Evolutionary conservation across 2,329 filamentous ascomycete genomes (phyloP).

Genomic region (Ophiostoma perfectum): DNA sequence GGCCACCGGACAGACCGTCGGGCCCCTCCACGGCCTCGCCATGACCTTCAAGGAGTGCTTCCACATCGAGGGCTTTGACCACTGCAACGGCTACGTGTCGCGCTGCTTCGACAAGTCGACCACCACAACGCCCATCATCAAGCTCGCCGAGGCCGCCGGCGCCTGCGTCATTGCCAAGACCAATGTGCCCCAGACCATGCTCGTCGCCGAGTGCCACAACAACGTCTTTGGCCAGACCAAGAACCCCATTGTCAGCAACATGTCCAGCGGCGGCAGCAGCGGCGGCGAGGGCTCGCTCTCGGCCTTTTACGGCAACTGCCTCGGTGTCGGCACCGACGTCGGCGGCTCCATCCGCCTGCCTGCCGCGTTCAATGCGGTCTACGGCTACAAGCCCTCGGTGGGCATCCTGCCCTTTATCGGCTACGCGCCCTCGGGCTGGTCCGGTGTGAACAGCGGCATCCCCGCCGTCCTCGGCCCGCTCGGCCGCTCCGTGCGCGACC

Average conservation of each 20-base stretch:
- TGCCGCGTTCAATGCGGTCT: slow-evolving; percentile 33
- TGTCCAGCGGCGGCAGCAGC: slow-evolving; percentile 35
- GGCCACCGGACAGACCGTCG: slow-evolving; percentile 32
- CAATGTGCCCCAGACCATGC: slow-evolving; percentile 31
- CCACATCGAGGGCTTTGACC: slow-evolving; percentile 38
- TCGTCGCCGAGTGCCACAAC: slow-evolving; percentile 33
- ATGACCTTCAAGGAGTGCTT: slow-evolving; percentile 46
- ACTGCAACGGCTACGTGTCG: slow-evolving; percentile 35
- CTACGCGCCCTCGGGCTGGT: slow-evolving; percentile 30
- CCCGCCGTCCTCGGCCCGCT: slow-evolving; percentile 45
- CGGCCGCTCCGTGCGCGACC: slow-evolving; percentile 46
- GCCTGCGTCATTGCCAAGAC: slow-evolving; percentile 32
- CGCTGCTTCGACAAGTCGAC: slow-evolving; percentile 23
- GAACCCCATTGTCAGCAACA: slow-evolving; percentile 35
- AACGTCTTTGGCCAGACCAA: slow-evolving; percentile 35
- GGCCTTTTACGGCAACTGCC: slow-evolving; percentile 32
- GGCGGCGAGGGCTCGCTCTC: slow-evolving; percentile 37
- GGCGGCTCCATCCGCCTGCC: slow-evolving; percentile 29
- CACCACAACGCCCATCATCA: slow-evolving; percentile 29
- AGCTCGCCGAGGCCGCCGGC: slow-evolving; percentile 42
- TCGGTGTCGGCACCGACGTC: slow-evolving; percentile 38
- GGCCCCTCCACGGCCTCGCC: slow-evolving; percentile 42
- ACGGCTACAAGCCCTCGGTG: slow-evolving; percentile 31
- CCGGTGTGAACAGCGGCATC: slow-evolving; percentile 28
- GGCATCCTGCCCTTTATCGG: slow-evolving; percentile 26